Evolutionary conservation across 2,329 filamentous ascomycete species (phyloP).

Genomic region (Sarocladiaceae sp.): DNA sequence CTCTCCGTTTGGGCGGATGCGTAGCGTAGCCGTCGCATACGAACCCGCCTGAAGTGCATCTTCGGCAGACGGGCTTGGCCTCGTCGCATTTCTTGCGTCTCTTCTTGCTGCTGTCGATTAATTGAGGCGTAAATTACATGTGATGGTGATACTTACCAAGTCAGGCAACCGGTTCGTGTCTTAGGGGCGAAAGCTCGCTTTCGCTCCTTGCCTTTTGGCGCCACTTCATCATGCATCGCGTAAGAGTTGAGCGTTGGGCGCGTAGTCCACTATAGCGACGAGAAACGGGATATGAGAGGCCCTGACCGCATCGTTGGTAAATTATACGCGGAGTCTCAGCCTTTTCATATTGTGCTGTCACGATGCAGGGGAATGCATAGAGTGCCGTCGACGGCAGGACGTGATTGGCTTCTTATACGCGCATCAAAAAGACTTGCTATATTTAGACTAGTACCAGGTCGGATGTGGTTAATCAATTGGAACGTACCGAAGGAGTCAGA

Average conservation of each 20-base stretch:
- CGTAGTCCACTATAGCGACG: too few relatives aligned
- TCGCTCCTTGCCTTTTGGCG: not conserved
- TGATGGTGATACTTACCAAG: not conserved
- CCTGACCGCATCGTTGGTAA: too few relatives aligned
- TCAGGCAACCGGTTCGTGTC: not conserved
- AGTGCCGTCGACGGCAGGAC: too few relatives aligned
- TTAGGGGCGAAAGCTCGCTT: not conserved
- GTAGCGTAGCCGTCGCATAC: conserved; percentile 10
- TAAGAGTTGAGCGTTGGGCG: not conserved
- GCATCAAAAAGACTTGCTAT: too few relatives aligned
- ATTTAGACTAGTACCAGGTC: too few relatives aligned
- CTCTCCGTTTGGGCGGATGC: not conserved
- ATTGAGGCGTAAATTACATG: not conserved
- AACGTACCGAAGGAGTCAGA: too few relatives aligned
- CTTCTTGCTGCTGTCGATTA: conserved; percentile 4
- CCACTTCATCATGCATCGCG: not conserved
- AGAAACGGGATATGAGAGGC: too few relatives aligned
- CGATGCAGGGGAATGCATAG: too few relatives aligned
- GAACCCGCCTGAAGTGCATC: conserved; percentile 7
- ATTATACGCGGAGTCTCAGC: too few relatives aligned
- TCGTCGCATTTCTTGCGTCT: conserved; percentile 11
- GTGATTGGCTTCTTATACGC: too few relatives aligned
- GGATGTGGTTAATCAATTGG: too few relatives aligned
- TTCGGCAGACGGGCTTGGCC: conserved; percentile 8
- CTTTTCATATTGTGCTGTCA: too few relatives aligned